A percentile compares a stretch with the other conserved stretches of the same genome.
Evolutionary conservation across 805 yeast species (phyloP).

Genomic region (Saccharomyces mikatae): DNA sequence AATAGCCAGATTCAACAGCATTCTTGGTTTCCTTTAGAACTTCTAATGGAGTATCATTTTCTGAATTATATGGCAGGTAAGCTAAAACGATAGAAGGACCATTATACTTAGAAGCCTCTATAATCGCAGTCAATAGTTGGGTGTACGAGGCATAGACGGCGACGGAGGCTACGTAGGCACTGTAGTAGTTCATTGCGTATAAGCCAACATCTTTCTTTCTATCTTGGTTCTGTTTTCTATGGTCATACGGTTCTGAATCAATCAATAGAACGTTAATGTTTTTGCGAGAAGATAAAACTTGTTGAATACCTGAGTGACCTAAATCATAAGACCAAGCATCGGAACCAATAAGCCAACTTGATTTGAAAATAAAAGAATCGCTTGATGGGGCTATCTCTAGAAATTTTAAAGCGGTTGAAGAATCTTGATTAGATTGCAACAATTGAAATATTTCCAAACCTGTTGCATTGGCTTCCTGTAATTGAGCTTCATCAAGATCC

Average conservation of each 20-base stretch:
- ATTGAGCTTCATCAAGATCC: conserved; percentile 22
- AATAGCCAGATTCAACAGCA: conserved; percentile 89
- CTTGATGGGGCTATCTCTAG: conserved; percentile 32
- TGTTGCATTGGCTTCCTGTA: conserved; percentile 27
- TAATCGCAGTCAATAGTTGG: conserved; percentile 77
- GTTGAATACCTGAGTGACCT: conserved; percentile 87
- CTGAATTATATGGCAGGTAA: conserved; percentile 67
- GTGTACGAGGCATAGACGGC: conserved; percentile 92
- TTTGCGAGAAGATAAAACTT: conserved; percentile 63
- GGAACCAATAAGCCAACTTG: conserved; percentile 84
- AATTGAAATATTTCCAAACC: conserved; percentile 32
- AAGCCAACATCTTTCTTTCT: conserved; percentile 77
- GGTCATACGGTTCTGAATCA: conserved; percentile 69
- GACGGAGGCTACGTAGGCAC: conserved; percentile 85
- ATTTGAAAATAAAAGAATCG: conserved; percentile 39
- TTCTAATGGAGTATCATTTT: conserved; percentile 58
- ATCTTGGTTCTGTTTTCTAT: conserved; percentile 35
- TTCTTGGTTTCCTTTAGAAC: conserved; percentile 78
- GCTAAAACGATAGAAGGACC: conserved; percentile 93
- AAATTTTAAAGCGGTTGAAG: conserved; percentile 38
- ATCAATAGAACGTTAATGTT: conserved; percentile 79
- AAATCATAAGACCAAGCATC: conserved; percentile 93
- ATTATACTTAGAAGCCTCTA: conserved; percentile 80
- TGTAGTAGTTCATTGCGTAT: conserved; percentile 89
- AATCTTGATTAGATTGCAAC: conserved; percentile 33